A percentile compares a stretch with the other conserved stretches of the same genome.
Evolutionary conservation across 345 rosid species (phyloP).

Genomic region (Camelina laxa): DNA sequence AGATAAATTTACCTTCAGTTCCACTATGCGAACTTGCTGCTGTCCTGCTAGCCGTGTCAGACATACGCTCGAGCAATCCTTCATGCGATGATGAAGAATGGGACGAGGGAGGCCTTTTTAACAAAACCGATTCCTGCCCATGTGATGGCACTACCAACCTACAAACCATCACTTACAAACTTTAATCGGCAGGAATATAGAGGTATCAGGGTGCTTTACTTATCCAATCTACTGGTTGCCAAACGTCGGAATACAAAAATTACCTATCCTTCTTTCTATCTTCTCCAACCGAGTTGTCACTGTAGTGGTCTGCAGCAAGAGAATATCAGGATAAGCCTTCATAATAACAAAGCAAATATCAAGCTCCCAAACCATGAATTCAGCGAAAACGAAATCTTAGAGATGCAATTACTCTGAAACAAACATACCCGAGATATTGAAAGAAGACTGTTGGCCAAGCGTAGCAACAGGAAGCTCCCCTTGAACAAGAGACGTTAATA

Average conservation of each 20-base stretch:
- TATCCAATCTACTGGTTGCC: not conserved
- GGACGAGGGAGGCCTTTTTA: conserved; percentile 50
- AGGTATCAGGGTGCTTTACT: not conserved
- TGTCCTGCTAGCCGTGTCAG: conserved; percentile 47
- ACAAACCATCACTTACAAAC: not conserved
- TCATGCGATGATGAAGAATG: conserved; percentile 59
- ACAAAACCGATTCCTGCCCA: conserved; percentile 51
- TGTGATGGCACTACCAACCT: conserved; percentile 46
- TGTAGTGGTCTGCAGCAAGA: conserved; percentile 43
- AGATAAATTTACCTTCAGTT: conserved; percentile 51
- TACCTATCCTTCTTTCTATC: conserved; percentile 55
- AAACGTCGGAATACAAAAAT: conserved; percentile 1
- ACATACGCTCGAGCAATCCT: conserved; percentile 49
- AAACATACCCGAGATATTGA: conserved; percentile 48
- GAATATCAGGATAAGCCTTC: conserved; percentile 18
- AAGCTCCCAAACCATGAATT: conserved; percentile 6
- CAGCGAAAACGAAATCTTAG: not conserved
- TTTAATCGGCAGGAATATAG: not conserved
- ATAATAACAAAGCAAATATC: not conserved
- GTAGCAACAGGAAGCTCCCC: conserved; percentile 41
- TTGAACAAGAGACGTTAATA: conserved; percentile 37
- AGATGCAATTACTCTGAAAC: not conserved
- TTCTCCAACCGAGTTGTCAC: conserved; percentile 50
- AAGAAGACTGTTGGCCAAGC: conserved; percentile 46
- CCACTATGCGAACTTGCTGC: conserved; percentile 38